A percentile compares a stretch with the other conserved stretches of the same genome.
phyloP scores from a whole-genome alignment of 1,139 yeast genomes.

The Saccharomyces uvarum region DNA sequence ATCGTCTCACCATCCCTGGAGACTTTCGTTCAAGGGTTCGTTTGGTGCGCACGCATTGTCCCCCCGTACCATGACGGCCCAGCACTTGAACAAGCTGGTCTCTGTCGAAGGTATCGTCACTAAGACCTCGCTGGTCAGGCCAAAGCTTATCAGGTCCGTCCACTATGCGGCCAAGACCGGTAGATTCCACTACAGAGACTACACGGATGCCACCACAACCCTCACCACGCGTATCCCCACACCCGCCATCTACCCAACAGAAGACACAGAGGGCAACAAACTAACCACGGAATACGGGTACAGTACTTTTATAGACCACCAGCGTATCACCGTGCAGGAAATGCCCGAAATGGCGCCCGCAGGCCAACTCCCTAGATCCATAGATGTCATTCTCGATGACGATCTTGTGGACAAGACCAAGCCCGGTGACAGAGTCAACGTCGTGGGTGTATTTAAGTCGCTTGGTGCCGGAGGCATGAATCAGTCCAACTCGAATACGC shows the following conservation, averaged over 20 bases:
- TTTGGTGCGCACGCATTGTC: slow-evolving; percentile 84
- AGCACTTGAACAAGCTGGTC: slow-evolving; percentile 69
- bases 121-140: slow-evolving; percentile 84
- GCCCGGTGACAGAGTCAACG: slow-evolving; percentile 94
- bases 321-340: slow-evolving; percentile 87
- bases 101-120: slow-evolving; percentile 95
- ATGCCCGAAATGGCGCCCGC: slow-evolving; percentile 99
- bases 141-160: slow-evolving; percentile 84
- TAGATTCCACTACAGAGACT: slow-evolving; percentile 82
- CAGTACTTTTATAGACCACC: slow-evolving; percentile 90
- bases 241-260: slow-evolving; percentile 87
- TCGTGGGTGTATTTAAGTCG: slow-evolving; percentile 91
- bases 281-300: slow-evolving; percentile 87
- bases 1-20: slow-evolving; percentile 23
- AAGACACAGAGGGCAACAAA: slow-evolving; percentile 85
- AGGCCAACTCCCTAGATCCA: slow-evolving; percentile 90
- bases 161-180: slow-evolving; percentile 86
- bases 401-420: slow-evolving; percentile 87
- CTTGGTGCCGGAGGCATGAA: slow-evolving; percentile 62
- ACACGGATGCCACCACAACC: slow-evolving; percentile 87
- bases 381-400: slow-evolving; percentile 86
- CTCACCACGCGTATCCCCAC: slow-evolving; percentile 61
- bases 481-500: slow-evolving; percentile 38
- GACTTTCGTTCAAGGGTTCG: slow-evolving; percentile 77
- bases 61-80: slow-evolving; percentile 79